These are phyloP conservation scores for Huntiella moniliformis DNA, from an alignment of 2,329 filamentous ascomycete species.

Conservation along the genomic window DNA sequence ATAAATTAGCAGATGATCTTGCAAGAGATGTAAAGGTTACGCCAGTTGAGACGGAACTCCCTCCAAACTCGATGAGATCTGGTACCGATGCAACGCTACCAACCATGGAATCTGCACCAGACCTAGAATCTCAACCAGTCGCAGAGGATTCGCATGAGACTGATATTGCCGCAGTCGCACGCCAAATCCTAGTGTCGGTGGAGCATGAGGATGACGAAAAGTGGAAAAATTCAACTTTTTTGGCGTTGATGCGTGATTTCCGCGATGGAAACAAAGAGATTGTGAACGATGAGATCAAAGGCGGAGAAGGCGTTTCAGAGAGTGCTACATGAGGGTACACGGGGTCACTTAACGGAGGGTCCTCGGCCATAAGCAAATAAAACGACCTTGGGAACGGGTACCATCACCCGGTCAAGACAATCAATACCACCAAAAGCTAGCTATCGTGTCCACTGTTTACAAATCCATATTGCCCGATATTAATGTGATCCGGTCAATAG, in stretches of 20 bases:
- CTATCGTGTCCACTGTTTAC: no score
- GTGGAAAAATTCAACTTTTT: slow-evolving; percentile 28
- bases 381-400: neutral
- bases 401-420: no score
- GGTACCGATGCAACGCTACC: slow-evolving; percentile 9
- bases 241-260: slow-evolving; percentile 27
- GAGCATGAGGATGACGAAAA: slow-evolving; percentile 27
- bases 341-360: no score
- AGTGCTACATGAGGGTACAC: no score
- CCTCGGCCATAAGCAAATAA: neutral
- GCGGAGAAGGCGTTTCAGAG: neutral
- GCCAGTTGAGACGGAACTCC: neutral
- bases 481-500: no score
- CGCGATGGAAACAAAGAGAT: slow-evolving; percentile 27
- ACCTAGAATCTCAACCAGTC: slow-evolving; percentile 12
- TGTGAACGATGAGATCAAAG: slow-evolving; percentile 22
- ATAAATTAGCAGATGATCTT: slow-evolving; percentile 24
- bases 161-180: slow-evolving; percentile 24
- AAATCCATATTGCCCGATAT: no score
- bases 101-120: slow-evolving; percentile 11
- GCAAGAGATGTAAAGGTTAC: slow-evolving; percentile 12
- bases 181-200: slow-evolving; percentile 24
- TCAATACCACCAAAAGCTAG: no score
- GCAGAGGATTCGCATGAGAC: slow-evolving; percentile 16
- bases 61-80: slow-evolving; percentile 6